Base-by-base conservation (phyloP, 352 stramenopile genomes). In the Saprolegnia diclina region DNA sequence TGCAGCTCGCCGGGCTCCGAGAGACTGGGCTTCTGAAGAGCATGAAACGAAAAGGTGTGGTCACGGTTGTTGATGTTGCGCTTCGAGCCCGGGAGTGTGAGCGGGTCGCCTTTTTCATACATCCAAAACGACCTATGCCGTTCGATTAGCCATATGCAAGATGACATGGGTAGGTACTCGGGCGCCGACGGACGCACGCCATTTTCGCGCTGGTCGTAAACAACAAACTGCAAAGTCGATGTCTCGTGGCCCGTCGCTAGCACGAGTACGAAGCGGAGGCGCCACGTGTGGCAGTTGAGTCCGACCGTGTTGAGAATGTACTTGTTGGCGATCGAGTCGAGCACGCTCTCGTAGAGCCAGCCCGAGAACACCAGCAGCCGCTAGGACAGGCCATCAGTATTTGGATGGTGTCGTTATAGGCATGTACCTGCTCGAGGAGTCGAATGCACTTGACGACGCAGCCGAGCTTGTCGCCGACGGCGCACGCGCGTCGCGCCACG, bases 391-490 rank as follows among this genome's bases (percentile, higher is more conserved):
- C 13, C 24, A 19, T 67, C n/a, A 10, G 26, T 13, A 59, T 46
- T 14, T 21, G 0, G 38, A 14, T 46, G 16, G 21, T 46, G 16
- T 5, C 14, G 11, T 29, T 13, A 7, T 18, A 38, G 16, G 9
- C 21, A 40, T 42, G 19, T 53, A 69, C 63, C 13, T 26, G n/a
- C 14, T 69, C 63, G 4, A 69, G 26, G 18, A 52, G 29, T 10
- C 53, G 45, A 40, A 37, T 37, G 42, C 63, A 63, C 45, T 69
- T 69, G 45, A 52, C 45, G 42, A 46, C 24, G 5, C 87, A 74
- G 63, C 88, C 75, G 26, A 78, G 83, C 46, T 78, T 79, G 5
- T 79, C 56, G 13, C 69, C 74, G 10, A 66, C 18, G 4, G 79
- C 10, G 18, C 40, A 37, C 29, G 63, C 45, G 16, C 26, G 42